Conservation (phyloP, 192 early-diverging fungal genomes). For the Allomyces javanicus region DNA sequence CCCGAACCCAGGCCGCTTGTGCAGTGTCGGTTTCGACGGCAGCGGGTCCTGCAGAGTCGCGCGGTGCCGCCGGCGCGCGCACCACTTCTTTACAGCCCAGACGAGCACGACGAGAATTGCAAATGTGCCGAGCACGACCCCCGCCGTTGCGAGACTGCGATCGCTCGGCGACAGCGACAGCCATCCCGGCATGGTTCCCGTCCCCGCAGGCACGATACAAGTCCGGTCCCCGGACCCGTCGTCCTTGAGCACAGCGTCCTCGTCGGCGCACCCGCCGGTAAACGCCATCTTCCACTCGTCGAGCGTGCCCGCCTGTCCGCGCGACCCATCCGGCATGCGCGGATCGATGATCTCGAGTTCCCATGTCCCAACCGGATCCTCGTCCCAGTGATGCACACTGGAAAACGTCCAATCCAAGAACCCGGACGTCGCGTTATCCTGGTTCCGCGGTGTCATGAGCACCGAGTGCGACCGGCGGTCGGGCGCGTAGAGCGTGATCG, state of each 20-base stretch:
- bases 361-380: background rate
- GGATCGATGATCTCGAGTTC: background rate
- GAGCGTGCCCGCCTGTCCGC: background rate
- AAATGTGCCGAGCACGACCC: too few relatives aligned
- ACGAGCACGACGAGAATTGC: too few relatives aligned
- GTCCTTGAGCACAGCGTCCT: background rate
- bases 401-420: background rate
- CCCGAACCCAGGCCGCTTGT: too few relatives aligned
- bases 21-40: too few relatives aligned
- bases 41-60: too few relatives aligned
- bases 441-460: background rate
- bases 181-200: too few relatives aligned
- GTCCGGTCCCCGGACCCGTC: too few relatives aligned
- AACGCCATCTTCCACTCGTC: background rate
- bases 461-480: background rate
- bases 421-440: background rate
- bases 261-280: background rate
- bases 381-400: background rate
- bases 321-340: background rate
- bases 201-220: too few relatives aligned
- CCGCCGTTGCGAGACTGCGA: too few relatives aligned
- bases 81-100: too few relatives aligned
- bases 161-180: too few relatives aligned
- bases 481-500: conserved; percentile 18
- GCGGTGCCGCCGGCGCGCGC: too few relatives aligned